Evolutionary conservation across 2,329 filamentous ascomycete genomes (phyloP), one percentile per base, ranked within the genome.

Genomic region (Alternaria sp.): DNA sequence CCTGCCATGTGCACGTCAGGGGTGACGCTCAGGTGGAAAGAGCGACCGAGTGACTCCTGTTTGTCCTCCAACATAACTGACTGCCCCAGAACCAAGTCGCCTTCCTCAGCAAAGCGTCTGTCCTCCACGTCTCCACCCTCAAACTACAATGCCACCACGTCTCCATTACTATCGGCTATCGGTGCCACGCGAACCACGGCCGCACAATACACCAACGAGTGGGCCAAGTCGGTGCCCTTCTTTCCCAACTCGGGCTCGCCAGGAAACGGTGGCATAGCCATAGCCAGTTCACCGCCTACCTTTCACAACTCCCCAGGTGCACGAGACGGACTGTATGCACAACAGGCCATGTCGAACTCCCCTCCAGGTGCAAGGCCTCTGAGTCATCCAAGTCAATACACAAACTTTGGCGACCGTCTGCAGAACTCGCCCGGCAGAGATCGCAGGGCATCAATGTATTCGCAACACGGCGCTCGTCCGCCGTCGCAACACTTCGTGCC

Each of bases 391-490:
- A 86, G 59, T 78, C 77, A 81, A 52, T 81, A 74, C 71, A 74
- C 76, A 68, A 79, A 74, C 67, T 72, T 82, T 73, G 68, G 82
- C 72, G 73, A 81, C 63, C 71, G 71, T 20, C 61, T 74, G 43
- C 74, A 75, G 43, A 62, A 57, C 56, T 74, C 77, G 38, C 75
- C 76, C 1, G 69, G 78, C 41, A 74, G 75, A 48, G 74, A 81
- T 64, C 72, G 83, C 57, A 77, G 85, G 71, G 80, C 82, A 28
- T 86, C 86, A 46, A 83, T 85, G 79, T 84, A 85, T 67, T 85
- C 85, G 7, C 82, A 83, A 22, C 81, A 74, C 20, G 72, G 72
- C 14, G 67, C 78, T 49, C 74, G 80, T 12, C 68, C 79, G 4
- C 81, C 81, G 12, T 86, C 56, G 69, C 59, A 78, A 78, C 61